Evolutionary conservation across 2,329 filamentous ascomycete species (phyloP).

Genomic region (Diaporthe australafricana): DNA sequence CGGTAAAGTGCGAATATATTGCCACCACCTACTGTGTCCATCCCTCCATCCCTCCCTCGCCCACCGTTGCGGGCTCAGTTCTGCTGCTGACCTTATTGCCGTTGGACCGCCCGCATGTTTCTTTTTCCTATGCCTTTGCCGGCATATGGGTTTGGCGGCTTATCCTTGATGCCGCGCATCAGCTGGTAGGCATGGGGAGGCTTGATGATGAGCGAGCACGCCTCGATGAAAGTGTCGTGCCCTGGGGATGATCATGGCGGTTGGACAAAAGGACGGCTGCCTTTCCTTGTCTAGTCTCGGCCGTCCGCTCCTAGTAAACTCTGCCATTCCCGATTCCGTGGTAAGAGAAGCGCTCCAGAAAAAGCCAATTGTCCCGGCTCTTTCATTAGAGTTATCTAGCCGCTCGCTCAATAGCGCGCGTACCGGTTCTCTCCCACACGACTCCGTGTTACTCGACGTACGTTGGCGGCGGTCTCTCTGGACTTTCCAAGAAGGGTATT

Average conservation of each 20-base stretch:
- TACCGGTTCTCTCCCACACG: neutral
- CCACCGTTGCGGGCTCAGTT: constrained; percentile 22
- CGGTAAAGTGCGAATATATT: constrained; percentile 25
- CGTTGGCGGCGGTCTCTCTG: neutral
- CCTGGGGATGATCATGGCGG: neutral
- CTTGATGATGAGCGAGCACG: neutral
- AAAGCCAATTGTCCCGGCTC: constrained; percentile 29
- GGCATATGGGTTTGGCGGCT: constrained; percentile 7
- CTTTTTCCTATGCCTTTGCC: neutral
- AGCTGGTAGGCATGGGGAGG: constrained; percentile 1
- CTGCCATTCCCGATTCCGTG: constrained; percentile 31
- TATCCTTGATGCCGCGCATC: constrained; percentile 16
- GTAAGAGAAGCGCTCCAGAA: constrained; percentile 29
- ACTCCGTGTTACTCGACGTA: neutral
- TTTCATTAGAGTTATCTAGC: constrained; percentile 28
- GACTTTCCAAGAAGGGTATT: neutral
- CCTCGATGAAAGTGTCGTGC: neutral
- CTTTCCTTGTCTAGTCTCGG: constrained; percentile 27
- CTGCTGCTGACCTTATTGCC: constrained; percentile 5
- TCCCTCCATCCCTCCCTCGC: constrained; percentile 14
- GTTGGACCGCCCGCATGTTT: constrained; percentile 7
- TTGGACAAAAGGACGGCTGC: constrained; percentile 11
- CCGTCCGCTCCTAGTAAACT: constrained; percentile 28
- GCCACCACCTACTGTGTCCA: constrained; percentile 23
- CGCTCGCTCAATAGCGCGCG: constrained; percentile 19